Conservation (phyloP, 2,329 filamentous ascomycete species). For the Neopestalotiopsis sp. region DNA sequence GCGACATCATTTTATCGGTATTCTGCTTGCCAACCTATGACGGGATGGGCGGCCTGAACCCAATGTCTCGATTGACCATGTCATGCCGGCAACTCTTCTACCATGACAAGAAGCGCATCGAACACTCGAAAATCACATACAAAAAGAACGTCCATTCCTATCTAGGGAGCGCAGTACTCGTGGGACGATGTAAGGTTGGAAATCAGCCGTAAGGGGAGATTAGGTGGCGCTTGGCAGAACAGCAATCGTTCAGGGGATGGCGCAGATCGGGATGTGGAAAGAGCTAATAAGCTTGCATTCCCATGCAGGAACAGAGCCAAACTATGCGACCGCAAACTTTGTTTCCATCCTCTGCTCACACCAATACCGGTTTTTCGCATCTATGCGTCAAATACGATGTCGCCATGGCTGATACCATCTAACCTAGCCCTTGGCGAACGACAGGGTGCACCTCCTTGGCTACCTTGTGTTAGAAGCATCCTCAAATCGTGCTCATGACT, state of each 20-base stretch:
- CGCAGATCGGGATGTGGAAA: not conserved
- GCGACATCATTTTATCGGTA: conserved; percentile 7
- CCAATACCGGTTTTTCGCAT: not conserved
- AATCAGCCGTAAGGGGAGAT: not conserved
- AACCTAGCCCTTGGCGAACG: not conserved
- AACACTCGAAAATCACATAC: not conserved
- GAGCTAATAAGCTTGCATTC: not conserved
- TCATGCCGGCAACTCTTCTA: not conserved
- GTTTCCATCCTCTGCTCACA: not conserved
- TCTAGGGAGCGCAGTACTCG: not conserved
- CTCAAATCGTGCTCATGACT: not conserved
- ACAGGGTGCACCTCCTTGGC: not conserved
- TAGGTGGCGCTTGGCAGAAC: conserved; percentile 5
- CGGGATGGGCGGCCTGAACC: not conserved
- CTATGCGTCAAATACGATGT: not conserved
- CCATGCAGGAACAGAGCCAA: conserved; percentile 3
- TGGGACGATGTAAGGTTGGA: conserved; percentile 6
- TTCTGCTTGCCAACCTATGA: not conserved
- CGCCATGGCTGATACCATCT: no score
- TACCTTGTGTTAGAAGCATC: no score
- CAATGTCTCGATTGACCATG: conserved; percentile 2
- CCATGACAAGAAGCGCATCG: not conserved
- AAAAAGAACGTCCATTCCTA: not conserved
- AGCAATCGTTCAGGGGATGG: not conserved
- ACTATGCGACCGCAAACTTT: not conserved